Evolutionary conservation across 106 monocot genomes (phyloP), one percentile per base, ranked within the genome.

Genomic region (Apostasia ramifera): DNA sequence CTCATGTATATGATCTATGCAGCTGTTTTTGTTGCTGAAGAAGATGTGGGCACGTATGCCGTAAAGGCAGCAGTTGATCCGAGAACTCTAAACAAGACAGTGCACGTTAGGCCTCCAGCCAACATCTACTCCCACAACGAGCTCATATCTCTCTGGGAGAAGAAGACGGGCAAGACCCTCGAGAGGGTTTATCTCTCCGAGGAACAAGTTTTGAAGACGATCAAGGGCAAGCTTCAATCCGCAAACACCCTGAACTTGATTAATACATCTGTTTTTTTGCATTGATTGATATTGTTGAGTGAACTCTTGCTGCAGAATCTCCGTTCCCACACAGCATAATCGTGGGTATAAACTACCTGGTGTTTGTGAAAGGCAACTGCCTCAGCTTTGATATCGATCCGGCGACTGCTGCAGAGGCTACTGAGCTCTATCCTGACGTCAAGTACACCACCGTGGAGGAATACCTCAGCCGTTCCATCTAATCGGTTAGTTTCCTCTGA

Each of bases 41-140:
- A 80, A 47, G 93, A 93, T 67, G 65, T 89, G 2, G 86, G 68
- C 7, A 74, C 79, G 1, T 93, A 80, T 51, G 84, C 93, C 1
- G 74, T 93, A 38, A 75, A 72, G 62, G 74, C 93, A 1, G 86
- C 74, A 5, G 86, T 84, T 14, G 93, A 93, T 66, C 77, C 83
- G 5, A 79, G 89, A 60, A 81, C 93, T 0, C 49, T 93, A 50
- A 93, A 93, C 75, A 93, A 89, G 80, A 86, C 80, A 6, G 4
- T 93, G 15, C 82, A 84, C 68, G 1, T 93, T 5, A 79, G 77
- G 47, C 93, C 87, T 6, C 69, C 73, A 1, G 69, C 52, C 15
- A 79, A 86, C 62, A 75, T 75, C 68, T 75, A 76, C 59, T 74
- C 91, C 26, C 79, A 81, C 62, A 87, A 91, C 44, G 91, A 91